Evolutionary conservation across 2,329 filamentous ascomycete genomes (phyloP), one percentile per base, ranked within the genome.

Genomic region (Intubia oerlemansii): DNA sequence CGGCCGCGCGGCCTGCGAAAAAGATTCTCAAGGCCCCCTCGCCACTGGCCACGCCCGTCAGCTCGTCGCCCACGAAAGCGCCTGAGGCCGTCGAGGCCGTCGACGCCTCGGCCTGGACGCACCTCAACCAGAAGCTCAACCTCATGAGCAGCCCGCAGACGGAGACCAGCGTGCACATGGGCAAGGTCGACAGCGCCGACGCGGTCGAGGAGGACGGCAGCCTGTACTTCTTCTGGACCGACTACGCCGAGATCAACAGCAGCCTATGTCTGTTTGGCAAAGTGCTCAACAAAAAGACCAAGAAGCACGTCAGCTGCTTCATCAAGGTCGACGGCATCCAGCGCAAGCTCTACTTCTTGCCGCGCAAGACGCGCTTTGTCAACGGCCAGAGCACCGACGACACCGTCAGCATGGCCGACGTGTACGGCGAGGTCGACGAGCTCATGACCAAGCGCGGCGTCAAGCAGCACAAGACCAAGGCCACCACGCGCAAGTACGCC

Each of bases 221-320:
- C 40, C 59, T 98, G 17, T 74, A 75, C 39, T 81, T 98, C 56
- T 98, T 93, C 55, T 98, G 88, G 88, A 76, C 79, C 7, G 88
- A 98, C 50, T 98, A 92, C 44, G 81, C 76, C 1, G 88, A 98
- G 46, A 59, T 92, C 45, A 82, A 84, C 42, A 85, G 85, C 34
- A 88, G 73, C 40, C 57, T 98, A 8, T 95, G 82, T 47, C 62
- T 98, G 9, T 95, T 98, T 44, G 88, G 88, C 37, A 98, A 98
- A 46, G 85, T 93, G 15, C 70, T 82, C 42, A 82, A 93, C 54
- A 92, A 84, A 49, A 76, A 71, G 42, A 79, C 68, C 2, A 71
- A 66, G 29, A 58, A 59, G 24, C 84, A 79, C 45, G 75, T 82
- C 34, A 98, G 88, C 51, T 90, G 82, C 42, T 95, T 98, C 43